Conservation (phyloP, 345 rosid species). For the Fremontodendron californicum region DNA sequence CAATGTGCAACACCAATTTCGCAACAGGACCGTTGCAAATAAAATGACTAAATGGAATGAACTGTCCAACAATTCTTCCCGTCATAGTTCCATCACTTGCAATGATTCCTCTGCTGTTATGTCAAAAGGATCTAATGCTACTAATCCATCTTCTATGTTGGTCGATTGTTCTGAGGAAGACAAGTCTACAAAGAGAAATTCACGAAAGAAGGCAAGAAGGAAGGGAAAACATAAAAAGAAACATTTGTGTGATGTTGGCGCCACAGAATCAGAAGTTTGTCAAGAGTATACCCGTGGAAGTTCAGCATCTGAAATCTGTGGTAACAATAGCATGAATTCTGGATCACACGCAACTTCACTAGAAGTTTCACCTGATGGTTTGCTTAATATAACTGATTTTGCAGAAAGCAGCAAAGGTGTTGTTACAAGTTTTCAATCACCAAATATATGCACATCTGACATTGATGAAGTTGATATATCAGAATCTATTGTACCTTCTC, state of each 20-base stretch:
- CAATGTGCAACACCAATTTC: neutral
- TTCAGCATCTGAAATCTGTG: slow-evolving; percentile 20
- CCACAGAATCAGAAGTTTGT: slow-evolving; percentile 10
- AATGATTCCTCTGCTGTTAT: slow-evolving; percentile 17
- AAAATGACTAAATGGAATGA: slow-evolving; percentile 10
- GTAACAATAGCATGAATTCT: slow-evolving; percentile 15
- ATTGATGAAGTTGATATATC: slow-evolving; percentile 23
- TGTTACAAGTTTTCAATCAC: slow-evolving; percentile 11
- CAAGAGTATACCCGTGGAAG: slow-evolving; percentile 15
- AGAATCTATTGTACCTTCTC: slow-evolving; percentile 14
- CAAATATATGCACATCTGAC: slow-evolving; percentile 9
- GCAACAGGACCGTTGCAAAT: neutral
- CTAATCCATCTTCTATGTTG: neutral
- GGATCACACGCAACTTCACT: slow-evolving; percentile 10
- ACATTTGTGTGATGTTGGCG: slow-evolving; percentile 18
- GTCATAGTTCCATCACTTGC: slow-evolving; percentile 18
- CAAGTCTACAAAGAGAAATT: neutral
- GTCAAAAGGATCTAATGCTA: slow-evolving; percentile 11
- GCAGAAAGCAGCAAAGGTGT: slow-evolving; percentile 11
- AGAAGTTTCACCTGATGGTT: slow-evolving; percentile 16
- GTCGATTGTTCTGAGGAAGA: neutral
- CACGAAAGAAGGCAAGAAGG: slow-evolving; percentile 30
- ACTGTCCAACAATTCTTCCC: slow-evolving; percentile 14
- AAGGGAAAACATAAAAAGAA: slow-evolving; percentile 35
- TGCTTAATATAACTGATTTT: slow-evolving; percentile 9